Conservation (phyloP, 2,329 filamentous ascomycete species). For the Fusarium succisae region DNA sequence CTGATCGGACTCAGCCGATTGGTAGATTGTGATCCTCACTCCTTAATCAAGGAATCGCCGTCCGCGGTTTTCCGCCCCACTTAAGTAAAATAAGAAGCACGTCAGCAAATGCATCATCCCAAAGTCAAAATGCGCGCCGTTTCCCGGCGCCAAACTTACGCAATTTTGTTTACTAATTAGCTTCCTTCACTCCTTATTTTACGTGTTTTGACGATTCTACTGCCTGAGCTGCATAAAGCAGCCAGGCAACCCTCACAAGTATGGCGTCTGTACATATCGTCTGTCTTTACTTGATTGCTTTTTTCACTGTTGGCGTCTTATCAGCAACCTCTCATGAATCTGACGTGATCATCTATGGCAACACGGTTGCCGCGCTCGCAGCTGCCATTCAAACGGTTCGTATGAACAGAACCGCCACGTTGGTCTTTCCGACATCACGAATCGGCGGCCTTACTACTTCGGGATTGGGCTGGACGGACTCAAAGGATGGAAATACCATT, state of each 20-base stretch:
- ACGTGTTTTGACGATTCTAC: background rate
- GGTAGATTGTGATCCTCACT: background rate
- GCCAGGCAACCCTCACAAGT: background rate
- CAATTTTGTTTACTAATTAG: background rate
- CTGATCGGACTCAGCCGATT: background rate
- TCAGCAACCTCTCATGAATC: conserved; percentile 7
- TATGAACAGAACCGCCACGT: conserved; percentile 27
- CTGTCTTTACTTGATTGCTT: background rate
- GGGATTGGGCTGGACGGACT: conserved; percentile 26
- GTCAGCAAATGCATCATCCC: background rate
- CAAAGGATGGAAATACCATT: conserved; percentile 25
- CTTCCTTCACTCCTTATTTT: background rate
- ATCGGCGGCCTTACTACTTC: conserved; percentile 32
- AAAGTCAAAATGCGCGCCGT: background rate
- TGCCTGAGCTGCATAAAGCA: background rate
- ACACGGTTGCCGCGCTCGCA: conserved; percentile 30
- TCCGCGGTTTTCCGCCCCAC: background rate
- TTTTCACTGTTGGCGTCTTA: background rate
- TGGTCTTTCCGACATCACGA: conserved; percentile 17
- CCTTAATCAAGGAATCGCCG: conserved; percentile 17
- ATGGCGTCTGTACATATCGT: background rate
- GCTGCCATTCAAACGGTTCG: conserved; percentile 31
- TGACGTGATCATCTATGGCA: conserved; percentile 32
- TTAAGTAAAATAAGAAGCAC: background rate
- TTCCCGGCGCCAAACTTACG: background rate